Conservation (phyloP, 192 early-diverging fungal species). For the Funneliformis mosseae region DNA sequence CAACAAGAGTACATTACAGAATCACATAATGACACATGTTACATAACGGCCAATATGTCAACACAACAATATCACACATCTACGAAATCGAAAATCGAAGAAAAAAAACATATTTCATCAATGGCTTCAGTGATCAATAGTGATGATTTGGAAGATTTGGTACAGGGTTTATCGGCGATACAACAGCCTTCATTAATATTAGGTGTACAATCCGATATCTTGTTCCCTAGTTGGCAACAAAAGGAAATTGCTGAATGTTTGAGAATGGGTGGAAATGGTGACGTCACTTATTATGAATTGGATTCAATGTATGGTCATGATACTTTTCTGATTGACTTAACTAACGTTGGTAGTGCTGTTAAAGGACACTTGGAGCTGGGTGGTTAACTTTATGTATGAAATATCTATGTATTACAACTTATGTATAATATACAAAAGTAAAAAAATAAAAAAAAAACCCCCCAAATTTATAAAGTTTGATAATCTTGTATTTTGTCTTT, state of each 20-base stretch:
- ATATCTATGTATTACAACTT: neutral
- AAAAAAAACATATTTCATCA: conserved; percentile 23
- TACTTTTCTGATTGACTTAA: conserved; percentile 90
- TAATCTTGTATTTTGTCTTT: too few species aligned
- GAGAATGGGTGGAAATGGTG: conserved; percentile 78
- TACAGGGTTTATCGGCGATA: conserved; percentile 69
- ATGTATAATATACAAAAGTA: too few species aligned
- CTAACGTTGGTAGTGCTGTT: conserved; percentile 90
- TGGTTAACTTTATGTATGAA: conserved; percentile 29
- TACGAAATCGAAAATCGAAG: neutral
- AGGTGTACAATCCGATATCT: conserved; percentile 92
- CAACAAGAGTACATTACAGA: conserved; percentile 35
- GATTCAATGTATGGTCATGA: conserved; percentile 98
- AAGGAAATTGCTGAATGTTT: conserved; percentile 93
- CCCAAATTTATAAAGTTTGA: too few species aligned
- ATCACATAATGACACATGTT: conserved; percentile 36
- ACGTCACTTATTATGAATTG: conserved; percentile 95
- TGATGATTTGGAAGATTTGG: conserved; percentile 58
- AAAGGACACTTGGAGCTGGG: conserved; percentile 82
- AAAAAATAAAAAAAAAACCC: too few species aligned
- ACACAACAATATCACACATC: conserved; percentile 23
- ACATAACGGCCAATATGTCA: conserved; percentile 25
- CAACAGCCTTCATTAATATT: conserved; percentile 85
- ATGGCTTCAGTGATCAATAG: neutral
- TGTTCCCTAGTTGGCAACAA: conserved; percentile 96